Conservation (phyloP, 768 basidiomycete species). For the Omphalotus guepiniiformis region DNA sequence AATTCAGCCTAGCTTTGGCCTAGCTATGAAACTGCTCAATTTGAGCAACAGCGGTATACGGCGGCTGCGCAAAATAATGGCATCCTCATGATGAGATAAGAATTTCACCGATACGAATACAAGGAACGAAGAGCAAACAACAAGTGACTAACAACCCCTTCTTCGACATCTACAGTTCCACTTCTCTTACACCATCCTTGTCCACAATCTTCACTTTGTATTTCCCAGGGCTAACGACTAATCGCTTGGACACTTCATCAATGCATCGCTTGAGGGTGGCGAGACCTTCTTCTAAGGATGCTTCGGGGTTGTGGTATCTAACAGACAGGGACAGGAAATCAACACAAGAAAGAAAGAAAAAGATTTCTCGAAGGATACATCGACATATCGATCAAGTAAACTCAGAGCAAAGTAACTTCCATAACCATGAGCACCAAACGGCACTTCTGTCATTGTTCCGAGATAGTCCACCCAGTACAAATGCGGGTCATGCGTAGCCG, state of each 20-base stretch:
- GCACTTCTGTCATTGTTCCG: constrained; percentile 83
- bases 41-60: too few species aligned
- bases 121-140: neutral
- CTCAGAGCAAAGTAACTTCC: constrained; percentile 89
- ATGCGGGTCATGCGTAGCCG: constrained; percentile 62
- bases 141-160: neutral
- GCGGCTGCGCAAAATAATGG: too few species aligned
- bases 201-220: constrained; percentile 93
- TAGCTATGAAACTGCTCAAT: too few species aligned
- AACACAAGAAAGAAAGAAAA: constrained; percentile 1
- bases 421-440: constrained; percentile 94
- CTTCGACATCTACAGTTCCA: constrained; percentile 52
- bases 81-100: too few species aligned
- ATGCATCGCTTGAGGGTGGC: constrained; percentile 83
- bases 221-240: constrained; percentile 73
- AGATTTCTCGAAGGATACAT: too few species aligned
- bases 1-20: too few species aligned
- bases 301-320: constrained; percentile 91
- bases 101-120: constrained; percentile 1
- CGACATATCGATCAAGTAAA: constrained; percentile 85
- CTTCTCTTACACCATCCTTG: constrained; percentile 81
- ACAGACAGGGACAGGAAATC: neutral
- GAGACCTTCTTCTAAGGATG: constrained; percentile 79
- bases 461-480: constrained; percentile 97
- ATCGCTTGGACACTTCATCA: constrained; percentile 78